Conservation (phyloP, 1,139 yeast genomes). For the Ogataea hybrid region DNA sequence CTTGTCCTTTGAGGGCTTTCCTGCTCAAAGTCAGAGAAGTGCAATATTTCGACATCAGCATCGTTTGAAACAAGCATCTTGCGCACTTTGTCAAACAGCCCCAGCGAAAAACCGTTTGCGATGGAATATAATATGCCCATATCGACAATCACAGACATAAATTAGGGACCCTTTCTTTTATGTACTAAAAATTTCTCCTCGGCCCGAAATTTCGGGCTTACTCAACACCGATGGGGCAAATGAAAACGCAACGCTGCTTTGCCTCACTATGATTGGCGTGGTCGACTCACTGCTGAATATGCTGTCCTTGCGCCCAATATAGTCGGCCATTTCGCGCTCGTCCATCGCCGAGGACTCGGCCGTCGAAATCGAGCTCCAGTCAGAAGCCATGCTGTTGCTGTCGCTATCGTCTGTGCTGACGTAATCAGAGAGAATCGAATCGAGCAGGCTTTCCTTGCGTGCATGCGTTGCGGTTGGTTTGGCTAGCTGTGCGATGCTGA, state of each 20-base stretch:
- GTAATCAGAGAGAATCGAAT: slow-evolving; percentile 25
- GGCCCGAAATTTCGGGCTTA: neutral
- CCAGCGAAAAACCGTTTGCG: slow-evolving; percentile 26
- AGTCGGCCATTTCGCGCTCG: neutral
- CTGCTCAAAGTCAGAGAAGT: neutral
- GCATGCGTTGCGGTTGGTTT: slow-evolving; percentile 5
- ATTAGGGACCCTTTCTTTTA: neutral
- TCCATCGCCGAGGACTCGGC: slow-evolving; percentile 13
- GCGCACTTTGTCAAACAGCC: slow-evolving; percentile 24
- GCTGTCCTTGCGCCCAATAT: slow-evolving; percentile 9
- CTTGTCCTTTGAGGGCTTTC: neutral
- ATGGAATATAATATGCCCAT: slow-evolving; percentile 14
- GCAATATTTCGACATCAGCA: slow-evolving; percentile 17
- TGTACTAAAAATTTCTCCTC: neutral
- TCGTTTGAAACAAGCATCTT: slow-evolving; percentile 17
- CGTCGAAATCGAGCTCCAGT: slow-evolving; percentile 17
- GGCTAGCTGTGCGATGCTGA: slow-evolving; percentile 22
- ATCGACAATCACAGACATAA: neutral
- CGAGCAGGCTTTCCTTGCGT: slow-evolving; percentile 23
- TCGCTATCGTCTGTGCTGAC: slow-evolving; percentile 16
- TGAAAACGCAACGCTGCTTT: slow-evolving; percentile 9
- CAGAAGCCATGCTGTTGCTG: slow-evolving; percentile 8
- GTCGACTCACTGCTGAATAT: slow-evolving; percentile 13
- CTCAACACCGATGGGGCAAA: slow-evolving; percentile 8
- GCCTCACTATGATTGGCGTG: slow-evolving; percentile 12